phyloP scores from a whole-genome alignment of 2,329 filamentous ascomycete genomes.

The Trichoderma sp. region DNA sequence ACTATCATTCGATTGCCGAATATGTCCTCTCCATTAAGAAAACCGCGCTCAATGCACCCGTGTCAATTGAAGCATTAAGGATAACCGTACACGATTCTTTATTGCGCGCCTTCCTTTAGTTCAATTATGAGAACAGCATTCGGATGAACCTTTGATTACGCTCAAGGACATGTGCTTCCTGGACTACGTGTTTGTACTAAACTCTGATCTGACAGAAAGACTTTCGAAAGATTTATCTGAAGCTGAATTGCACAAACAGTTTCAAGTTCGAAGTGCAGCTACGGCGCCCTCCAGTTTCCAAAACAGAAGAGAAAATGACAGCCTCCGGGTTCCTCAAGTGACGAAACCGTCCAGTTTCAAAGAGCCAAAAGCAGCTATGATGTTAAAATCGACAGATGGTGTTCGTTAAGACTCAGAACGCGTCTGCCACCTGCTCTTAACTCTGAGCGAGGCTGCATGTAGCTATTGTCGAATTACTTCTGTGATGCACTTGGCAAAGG shows the following conservation, averaged over 20 bases:
- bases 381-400: background rate
- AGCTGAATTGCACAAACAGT: background rate
- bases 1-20: background rate
- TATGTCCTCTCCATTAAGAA: background rate
- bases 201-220: background rate
- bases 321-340: background rate
- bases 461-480: background rate
- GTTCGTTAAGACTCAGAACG: background rate
- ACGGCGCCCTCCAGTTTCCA: background rate
- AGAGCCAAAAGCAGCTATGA: background rate
- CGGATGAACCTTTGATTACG: background rate
- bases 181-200: background rate
- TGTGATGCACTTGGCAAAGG: background rate
- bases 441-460: background rate
- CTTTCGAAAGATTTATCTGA: background rate
- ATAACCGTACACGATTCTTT: background rate
- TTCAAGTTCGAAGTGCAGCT: background rate
- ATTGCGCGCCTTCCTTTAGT: background rate
- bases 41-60: background rate
- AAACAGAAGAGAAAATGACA: background rate
- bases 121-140: background rate
- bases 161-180: background rate
- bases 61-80: background rate
- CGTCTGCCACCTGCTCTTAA: background rate
- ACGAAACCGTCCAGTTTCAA: background rate